Conservation (phyloP, 2,329 filamentous ascomycete species). For the Phaeosphaeriaceae sp. region DNA sequence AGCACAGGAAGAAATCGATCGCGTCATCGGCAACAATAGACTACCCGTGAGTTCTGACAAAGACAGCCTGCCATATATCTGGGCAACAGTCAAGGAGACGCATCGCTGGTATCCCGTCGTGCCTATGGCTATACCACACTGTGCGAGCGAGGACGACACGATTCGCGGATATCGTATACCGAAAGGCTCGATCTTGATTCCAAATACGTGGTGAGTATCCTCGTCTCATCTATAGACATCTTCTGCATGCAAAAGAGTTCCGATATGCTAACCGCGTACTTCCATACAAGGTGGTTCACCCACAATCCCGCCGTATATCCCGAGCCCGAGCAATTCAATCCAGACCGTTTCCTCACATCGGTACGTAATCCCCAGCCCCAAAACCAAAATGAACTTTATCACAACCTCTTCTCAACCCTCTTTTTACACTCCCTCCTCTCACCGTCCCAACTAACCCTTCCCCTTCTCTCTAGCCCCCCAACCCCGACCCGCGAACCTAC, state of each 20-base stretch:
- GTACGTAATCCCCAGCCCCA: constrained; percentile 37
- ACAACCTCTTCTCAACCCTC: no score
- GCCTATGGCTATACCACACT: constrained; percentile 43
- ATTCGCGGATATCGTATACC: constrained; percentile 52
- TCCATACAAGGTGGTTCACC: constrained; percentile 45
- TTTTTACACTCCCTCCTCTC: no score
- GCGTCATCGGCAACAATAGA: constrained; percentile 55
- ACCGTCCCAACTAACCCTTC: background rate
- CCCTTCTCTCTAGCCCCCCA: constrained; percentile 20
- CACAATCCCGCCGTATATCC: constrained; percentile 50
- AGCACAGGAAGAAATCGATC: constrained; percentile 57
- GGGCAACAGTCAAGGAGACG: constrained; percentile 50
- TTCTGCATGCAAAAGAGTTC: background rate
- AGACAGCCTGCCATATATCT: constrained; percentile 48
- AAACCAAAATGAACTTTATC: constrained; percentile 35
- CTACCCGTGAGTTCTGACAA: constrained; percentile 59
- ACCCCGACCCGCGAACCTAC: constrained; percentile 48
- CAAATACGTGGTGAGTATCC: constrained; percentile 48
- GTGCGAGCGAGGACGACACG: constrained; percentile 41
- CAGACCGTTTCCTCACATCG: constrained; percentile 31
- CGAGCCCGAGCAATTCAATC: constrained; percentile 51
- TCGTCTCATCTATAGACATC: background rate
- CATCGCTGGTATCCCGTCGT: constrained; percentile 50
- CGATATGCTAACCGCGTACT: background rate
- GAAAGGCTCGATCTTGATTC: constrained; percentile 47